A percentile compares a stretch with the other conserved stretches of the same genome.
Evolutionary conservation across 331 rosid genomes (phyloP).

Genomic region (Dryas integrifolia): DNA sequence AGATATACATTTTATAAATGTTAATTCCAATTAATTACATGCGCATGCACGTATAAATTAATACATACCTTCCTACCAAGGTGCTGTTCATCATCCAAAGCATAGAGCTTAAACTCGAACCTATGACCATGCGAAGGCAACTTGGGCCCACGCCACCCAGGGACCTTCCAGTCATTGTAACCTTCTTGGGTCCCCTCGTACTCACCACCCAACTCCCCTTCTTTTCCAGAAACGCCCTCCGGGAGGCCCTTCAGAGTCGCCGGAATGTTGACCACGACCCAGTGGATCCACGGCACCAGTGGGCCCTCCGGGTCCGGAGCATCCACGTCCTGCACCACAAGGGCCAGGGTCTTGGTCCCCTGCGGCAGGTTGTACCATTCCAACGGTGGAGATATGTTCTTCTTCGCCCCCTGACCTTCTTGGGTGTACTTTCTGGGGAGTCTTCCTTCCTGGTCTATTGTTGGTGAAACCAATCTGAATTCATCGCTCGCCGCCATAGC

Average conservation of each 20-base stretch:
- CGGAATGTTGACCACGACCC: conserved; percentile 73
- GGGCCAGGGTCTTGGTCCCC: conserved; percentile 60
- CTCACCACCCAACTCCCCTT: conserved; percentile 47
- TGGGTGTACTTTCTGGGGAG: conserved; percentile 58
- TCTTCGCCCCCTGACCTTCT: conserved; percentile 75
- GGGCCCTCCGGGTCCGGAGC: conserved; percentile 57
- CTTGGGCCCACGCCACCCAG: conserved; percentile 75
- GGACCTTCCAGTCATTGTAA: conserved; percentile 51
- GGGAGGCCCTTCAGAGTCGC: conserved; percentile 48
- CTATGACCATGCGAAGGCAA: conserved; percentile 65
- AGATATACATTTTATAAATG: background rate
- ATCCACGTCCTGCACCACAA: conserved; percentile 72
- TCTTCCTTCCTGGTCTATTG: conserved; percentile 51
- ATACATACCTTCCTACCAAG: conserved; percentile 63
- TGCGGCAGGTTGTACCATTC: conserved; percentile 83
- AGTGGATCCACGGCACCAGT: conserved; percentile 64
- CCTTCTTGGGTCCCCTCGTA: conserved; percentile 58
- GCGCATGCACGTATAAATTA: background rate
- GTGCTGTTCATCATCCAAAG: conserved; percentile 58
- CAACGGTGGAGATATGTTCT: conserved; percentile 68
- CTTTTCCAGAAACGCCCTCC: conserved; percentile 70
- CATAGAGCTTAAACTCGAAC: conserved; percentile 63
- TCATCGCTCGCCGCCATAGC: conserved; percentile 54
- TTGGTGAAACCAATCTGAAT: conserved; percentile 55
- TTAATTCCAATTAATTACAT: background rate